A percentile compares a stretch with the other conserved stretches of the same genome.
These are phyloP conservation scores for Furcasterigmium sp. DNA, from an alignment of 2,329 filamentous ascomycete genomes.

Conservation along the genomic window DNA sequence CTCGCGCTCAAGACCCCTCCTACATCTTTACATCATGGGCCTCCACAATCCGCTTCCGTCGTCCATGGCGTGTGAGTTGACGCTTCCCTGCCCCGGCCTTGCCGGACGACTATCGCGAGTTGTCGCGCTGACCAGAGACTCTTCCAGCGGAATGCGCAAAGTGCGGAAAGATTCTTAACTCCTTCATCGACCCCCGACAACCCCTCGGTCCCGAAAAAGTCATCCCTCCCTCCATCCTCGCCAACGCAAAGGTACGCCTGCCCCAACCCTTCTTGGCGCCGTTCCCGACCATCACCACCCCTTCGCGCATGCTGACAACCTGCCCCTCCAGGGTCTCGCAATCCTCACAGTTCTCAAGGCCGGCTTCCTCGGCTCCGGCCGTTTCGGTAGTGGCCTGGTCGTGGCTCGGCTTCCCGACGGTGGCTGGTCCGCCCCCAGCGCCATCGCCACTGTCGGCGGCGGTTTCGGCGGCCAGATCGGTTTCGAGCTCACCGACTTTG, in stretches of 20 bases:
- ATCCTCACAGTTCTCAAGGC: conserved; percentile 84
- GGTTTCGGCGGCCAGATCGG: conserved; percentile 84
- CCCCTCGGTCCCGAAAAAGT: conserved; percentile 95
- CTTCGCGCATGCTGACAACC: not conserved
- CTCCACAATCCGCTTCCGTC: conserved; percentile 63
- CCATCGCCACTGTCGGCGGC: conserved; percentile 74
- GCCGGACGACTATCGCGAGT: conserved; percentile 12
- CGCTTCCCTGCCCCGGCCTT: conserved; percentile 9
- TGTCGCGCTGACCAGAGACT: conserved; percentile 9
- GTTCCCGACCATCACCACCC: not conserved
- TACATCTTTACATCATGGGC: conserved; percentile 40
- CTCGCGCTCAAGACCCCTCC: conserved; percentile 3
- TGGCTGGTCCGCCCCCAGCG: conserved; percentile 74
- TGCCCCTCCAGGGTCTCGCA: conserved; percentile 58
- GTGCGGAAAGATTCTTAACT: conserved; percentile 89
- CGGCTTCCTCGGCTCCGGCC: conserved; percentile 76
- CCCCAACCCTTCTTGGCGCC: conserved; percentile 5
- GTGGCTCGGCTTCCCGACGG: conserved; percentile 75
- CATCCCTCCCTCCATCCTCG: conserved; percentile 85
- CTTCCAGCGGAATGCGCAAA: conserved; percentile 89
- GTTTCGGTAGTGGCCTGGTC: conserved; percentile 77
- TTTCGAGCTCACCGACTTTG: conserved; percentile 87
- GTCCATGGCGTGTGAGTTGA: conserved; percentile 60
- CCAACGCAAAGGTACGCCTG: conserved; percentile 73
- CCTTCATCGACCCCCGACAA: conserved; percentile 91